Evolutionary conservation across 257 asterid species (phyloP), one percentile per base, ranked within the genome.

Genomic region (Voacanga thouarsii): DNA sequence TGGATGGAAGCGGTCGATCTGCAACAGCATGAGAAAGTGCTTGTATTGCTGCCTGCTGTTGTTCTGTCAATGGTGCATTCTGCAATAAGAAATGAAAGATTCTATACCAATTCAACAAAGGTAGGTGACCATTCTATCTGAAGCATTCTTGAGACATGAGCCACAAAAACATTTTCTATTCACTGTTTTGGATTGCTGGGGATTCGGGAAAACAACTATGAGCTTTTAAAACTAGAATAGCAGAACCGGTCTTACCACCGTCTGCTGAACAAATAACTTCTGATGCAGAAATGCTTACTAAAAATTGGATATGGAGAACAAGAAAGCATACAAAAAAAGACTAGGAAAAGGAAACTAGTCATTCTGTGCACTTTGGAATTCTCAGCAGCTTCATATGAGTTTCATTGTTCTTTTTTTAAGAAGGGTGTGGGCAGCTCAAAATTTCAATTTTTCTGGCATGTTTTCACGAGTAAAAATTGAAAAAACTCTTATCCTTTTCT

Each of bases 1-100:
- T 92, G 45, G 90, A 73, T 16, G 99, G 98, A 83, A 88, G 89
- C 64, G 97, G 96, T 16, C 97, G 87, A 83, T 96, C 97, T 14
- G 97, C 90, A 85, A 93, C 98, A 66, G 95, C 97, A 87, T 96
- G 98, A 74, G 98, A 92, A 47, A 96, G 98, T 5, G 97, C 97
- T 79, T 85, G 89, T 75, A 96, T 82, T 70, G 99, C 97, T 41
- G 95, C 93, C 82, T 87, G 96, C 65, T 93, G 98, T 82, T 93
- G 96, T 86, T 93, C 97, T 56, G 98, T 93, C 94, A 96, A 83
- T 26, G 97, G 99, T 78, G 97, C 90, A 84, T 86, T 96, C 99
- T 96, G 75, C 37, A 70, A 68, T 75, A 60, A 74, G 16, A 41
- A 49, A 75, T 1, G 4, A 71, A 12, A 21, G 24, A 75, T 64